These are phyloP conservation scores for Oryza glumipatula DNA, from an alignment of 176 grass and related monocot species.

Conservation along the genomic window DNA sequence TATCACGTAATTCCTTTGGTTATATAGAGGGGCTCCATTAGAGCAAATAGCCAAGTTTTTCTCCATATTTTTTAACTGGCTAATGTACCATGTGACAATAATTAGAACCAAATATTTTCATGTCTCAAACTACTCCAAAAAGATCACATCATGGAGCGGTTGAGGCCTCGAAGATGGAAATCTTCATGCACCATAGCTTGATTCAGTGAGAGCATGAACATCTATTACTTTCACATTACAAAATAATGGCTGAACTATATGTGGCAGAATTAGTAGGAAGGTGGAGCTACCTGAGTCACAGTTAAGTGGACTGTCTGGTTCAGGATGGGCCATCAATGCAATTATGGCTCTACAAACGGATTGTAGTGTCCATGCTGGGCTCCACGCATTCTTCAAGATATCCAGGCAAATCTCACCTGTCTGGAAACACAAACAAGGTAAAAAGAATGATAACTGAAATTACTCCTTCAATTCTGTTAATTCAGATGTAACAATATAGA, in stretches of 20 bases:
- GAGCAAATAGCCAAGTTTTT: background rate
- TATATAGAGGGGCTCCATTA: background rate
- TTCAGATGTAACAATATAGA: background rate
- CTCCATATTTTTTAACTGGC: background rate
- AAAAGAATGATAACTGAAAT: slow-evolving; percentile 29
- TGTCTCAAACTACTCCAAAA: background rate
- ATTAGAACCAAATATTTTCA: background rate
- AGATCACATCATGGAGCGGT: background rate
- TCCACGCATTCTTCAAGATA: slow-evolving; percentile 99
- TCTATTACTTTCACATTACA: background rate
- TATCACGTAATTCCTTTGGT: background rate
- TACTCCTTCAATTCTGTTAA: background rate
- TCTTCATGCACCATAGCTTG: slow-evolving; percentile 19
- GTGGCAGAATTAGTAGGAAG: slow-evolving; percentile 18
- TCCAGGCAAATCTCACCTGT: slow-evolving; percentile 98
- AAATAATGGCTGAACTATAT: background rate
- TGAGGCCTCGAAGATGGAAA: background rate
- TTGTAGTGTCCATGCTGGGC: slow-evolving; percentile 96
- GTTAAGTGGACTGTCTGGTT: slow-evolving; percentile 93
- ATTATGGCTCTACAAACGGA: slow-evolving; percentile 99
- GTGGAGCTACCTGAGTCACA: slow-evolving; percentile 88
- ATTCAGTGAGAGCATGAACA: slow-evolving; percentile 1
- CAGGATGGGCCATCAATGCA: slow-evolving; percentile 97
- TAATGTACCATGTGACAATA: background rate
- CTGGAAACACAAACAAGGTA: slow-evolving; percentile 42